These are phyloP conservation scores for Coemansia sp. DNA, from an alignment of 192 early-diverging fungal genomes.

Conservation along the genomic window DNA sequence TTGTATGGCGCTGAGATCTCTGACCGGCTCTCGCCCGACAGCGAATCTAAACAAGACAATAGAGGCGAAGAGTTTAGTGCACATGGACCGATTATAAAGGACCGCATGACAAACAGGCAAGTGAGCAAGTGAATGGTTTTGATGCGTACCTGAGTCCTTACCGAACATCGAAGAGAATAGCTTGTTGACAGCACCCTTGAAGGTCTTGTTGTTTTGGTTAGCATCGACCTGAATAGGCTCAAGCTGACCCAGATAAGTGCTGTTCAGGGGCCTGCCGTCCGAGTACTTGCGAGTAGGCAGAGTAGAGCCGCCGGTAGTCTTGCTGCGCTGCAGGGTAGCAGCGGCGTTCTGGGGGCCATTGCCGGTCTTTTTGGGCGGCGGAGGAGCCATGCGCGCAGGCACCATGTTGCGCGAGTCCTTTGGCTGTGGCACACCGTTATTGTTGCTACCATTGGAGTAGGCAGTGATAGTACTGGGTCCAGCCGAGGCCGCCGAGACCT, in stretches of 20 bases:
- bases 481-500: constrained; percentile 18
- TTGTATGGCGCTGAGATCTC: constrained; percentile 96
- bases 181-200: constrained; percentile 59
- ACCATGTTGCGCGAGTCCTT: constrained; percentile 25
- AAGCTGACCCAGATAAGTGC: constrained; percentile 56
- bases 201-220: constrained; percentile 51
- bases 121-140: not conserved
- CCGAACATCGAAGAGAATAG: constrained; percentile 58
- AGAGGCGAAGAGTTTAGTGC: not conserved
- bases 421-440: not conserved
- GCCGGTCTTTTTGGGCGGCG: constrained; percentile 53
- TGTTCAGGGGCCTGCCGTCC: constrained; percentile 52
- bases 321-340: constrained; percentile 52
- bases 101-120: not conserved
- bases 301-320: constrained; percentile 44
- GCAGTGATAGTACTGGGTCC: constrained; percentile 17
- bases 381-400: constrained; percentile 47
- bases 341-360: constrained; percentile 25
- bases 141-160: constrained; percentile 27
- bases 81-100: not conserved
- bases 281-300: constrained; percentile 53
- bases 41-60: constrained; percentile 47
- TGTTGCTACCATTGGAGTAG: constrained; percentile 34
- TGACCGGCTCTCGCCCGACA: constrained; percentile 72
- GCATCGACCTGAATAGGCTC: constrained; percentile 51